Evolutionary conservation across 768 basidiomycete species (phyloP).

Genomic region (Xerocomellus chrysenteron): DNA sequence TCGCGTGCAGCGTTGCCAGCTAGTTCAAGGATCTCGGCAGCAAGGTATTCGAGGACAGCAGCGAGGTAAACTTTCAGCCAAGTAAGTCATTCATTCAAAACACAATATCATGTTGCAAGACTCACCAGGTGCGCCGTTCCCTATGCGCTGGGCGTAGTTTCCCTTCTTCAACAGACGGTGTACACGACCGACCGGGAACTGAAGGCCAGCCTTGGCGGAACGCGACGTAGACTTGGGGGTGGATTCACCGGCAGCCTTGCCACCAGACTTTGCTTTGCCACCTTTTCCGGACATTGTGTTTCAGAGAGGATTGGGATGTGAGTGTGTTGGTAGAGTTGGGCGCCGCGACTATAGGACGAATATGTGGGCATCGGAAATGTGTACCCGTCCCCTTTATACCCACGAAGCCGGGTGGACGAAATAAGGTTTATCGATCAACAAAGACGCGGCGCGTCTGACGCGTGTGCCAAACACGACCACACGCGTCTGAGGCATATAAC

Average conservation of each 20-base stretch:
- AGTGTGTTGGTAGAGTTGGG: neutral
- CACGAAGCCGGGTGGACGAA: constrained; percentile 13
- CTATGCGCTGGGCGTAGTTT: constrained; percentile 58
- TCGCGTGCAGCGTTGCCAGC: constrained; percentile 57
- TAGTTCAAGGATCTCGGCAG: constrained; percentile 62
- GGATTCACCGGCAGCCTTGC: constrained; percentile 49
- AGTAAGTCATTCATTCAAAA: neutral
- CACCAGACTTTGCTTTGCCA: constrained; percentile 66
- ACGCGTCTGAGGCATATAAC: constrained; percentile 32
- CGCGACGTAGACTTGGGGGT: constrained; percentile 35
- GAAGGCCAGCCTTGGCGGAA: constrained; percentile 42
- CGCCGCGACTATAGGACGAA: constrained; percentile 1
- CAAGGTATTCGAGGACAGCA: constrained; percentile 60
- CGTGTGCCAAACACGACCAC: constrained; percentile 37
- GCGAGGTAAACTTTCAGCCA: constrained; percentile 50
- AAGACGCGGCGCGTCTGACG: constrained; percentile 34
- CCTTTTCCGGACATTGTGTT: constrained; percentile 40
- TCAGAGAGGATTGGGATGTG: neutral
- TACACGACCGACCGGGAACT: constrained; percentile 60
- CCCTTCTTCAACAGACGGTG: constrained; percentile 59
- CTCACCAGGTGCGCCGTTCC: constrained; percentile 50
- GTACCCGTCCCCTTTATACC: constrained; percentile 30
- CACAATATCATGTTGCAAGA: neutral
- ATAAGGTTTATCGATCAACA: constrained; percentile 41
- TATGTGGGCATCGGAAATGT: constrained; percentile 7